Percentiles rank a stretch among this genome's conserved stretches.
Evolutionary conservation across 176 grass and related monocot species (phyloP).

Genomic region (Phragmites australis): DNA sequence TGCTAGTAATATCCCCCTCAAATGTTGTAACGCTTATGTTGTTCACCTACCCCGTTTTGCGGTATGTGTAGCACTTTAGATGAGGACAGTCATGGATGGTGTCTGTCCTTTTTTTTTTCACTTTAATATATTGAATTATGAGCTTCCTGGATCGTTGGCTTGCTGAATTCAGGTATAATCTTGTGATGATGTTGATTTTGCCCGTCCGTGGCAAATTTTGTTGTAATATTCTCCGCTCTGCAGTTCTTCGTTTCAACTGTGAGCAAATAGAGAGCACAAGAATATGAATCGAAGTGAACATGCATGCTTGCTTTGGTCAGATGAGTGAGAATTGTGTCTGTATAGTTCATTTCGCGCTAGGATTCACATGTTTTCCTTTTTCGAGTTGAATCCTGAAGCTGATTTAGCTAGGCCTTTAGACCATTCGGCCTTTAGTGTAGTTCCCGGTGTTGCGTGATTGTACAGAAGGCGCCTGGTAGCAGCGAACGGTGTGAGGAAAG

Average conservation of each 20-base stretch:
- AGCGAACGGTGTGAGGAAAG: too few species aligned
- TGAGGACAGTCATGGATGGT: constrained; percentile 35
- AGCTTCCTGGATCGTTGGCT: not conserved
- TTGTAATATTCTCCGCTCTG: not conserved
- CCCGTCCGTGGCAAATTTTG: constrained; percentile 7
- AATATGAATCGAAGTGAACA: not conserved
- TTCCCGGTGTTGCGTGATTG: too few species aligned
- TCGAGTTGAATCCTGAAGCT: not conserved
- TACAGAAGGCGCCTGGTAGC: too few species aligned
- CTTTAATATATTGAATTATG: constrained; percentile 14
- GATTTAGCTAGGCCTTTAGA: not conserved
- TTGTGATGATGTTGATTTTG: not conserved
- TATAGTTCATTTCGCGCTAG: not conserved
- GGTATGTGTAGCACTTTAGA: constrained; percentile 37
- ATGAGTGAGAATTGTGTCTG: too few species aligned
- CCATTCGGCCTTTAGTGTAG: not conserved
- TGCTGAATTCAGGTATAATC: not conserved
- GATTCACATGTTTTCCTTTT: not conserved
- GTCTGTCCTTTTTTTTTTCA: constrained; percentile 19
- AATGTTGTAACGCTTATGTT: constrained; percentile 37
- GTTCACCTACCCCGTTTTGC: constrained; percentile 20
- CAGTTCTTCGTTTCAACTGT: not conserved
- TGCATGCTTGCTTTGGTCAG: not conserved
- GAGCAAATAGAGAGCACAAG: not conserved
- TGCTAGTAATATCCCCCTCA: constrained; percentile 9